A percentile compares a stretch with the other conserved stretches of the same genome.
Evolutionary conservation across 1,284 basidiomycete genomes (phyloP).

Genomic region (Leccinum ponderosum): DNA sequence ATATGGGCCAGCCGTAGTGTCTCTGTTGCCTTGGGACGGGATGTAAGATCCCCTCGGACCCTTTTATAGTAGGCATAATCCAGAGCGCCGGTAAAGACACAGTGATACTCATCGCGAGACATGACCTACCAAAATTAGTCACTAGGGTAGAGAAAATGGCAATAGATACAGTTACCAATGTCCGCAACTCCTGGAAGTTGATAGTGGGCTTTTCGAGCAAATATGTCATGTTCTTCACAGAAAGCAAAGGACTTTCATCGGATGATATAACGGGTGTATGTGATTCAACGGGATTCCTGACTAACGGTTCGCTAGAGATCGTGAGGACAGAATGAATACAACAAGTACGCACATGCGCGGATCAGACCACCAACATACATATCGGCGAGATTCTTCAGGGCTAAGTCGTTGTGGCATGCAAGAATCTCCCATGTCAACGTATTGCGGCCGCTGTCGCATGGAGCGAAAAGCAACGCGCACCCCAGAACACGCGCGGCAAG

Average conservation of each 20-base stretch:
- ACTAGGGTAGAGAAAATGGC: not conserved
- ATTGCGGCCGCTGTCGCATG: not conserved
- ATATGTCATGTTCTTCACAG: too few species aligned
- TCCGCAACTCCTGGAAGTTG: not conserved
- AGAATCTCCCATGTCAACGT: not conserved
- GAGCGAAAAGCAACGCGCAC: not conserved
- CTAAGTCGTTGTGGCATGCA: not conserved
- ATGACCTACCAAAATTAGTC: not conserved
- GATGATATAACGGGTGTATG: too few species aligned
- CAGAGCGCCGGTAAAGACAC: not conserved
- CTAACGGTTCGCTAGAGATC: not conserved
- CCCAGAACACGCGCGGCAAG: not conserved
- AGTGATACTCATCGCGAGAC: not conserved
- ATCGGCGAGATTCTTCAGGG: not conserved
- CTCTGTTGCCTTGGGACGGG: too few species aligned
- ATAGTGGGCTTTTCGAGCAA: too few species aligned
- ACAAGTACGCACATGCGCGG: not conserved
- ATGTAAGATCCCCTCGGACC: too few species aligned
- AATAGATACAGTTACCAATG: not conserved
- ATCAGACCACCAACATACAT: not conserved
- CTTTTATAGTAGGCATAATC: not conserved
- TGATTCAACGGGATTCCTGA: not conserved
- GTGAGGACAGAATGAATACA: not conserved
- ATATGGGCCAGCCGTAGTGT: not conserved
- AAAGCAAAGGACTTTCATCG: too few species aligned